Percentiles rank a stretch among this genome's conserved stretches.
Evolutionary conservation across 1,139 yeast species (phyloP).

Genomic region (Yamadazyma songkhlaensis): DNA sequence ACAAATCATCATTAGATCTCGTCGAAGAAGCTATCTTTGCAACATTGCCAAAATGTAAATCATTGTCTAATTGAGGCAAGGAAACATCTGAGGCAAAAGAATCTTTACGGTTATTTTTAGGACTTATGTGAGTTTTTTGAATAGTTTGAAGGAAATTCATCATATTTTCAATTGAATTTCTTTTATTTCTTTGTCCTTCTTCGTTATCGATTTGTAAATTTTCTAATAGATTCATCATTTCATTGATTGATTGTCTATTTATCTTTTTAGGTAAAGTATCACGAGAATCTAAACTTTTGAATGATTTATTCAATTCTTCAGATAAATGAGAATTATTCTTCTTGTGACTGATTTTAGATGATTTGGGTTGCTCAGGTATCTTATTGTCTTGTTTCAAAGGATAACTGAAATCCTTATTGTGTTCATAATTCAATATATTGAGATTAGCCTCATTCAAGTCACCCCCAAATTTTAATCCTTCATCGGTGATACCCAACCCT

Average conservation of each 20-base stretch:
- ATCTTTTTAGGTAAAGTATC: slow-evolving; percentile 6
- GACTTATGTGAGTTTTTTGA: slow-evolving; percentile 9
- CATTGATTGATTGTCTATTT: slow-evolving; percentile 23
- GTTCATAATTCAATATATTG: not conserved
- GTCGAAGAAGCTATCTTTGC: not conserved
- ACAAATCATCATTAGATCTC: not conserved
- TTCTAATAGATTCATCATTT: slow-evolving; percentile 25
- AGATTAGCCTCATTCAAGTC: slow-evolving; percentile 5
- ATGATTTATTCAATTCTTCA: not conserved
- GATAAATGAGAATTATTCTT: too few species aligned
- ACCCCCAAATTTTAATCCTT: slow-evolving; percentile 2
- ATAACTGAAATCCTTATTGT: too few species aligned
- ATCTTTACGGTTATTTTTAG: not conserved
- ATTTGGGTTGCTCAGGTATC: too few species aligned
- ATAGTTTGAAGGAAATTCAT: slow-evolving; percentile 16
- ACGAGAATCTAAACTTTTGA: not conserved
- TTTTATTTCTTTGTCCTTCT: slow-evolving; percentile 11
- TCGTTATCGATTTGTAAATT: slow-evolving; percentile 15
- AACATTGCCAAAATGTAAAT: not conserved
- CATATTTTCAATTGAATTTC: slow-evolving; percentile 18
- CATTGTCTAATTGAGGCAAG: not conserved
- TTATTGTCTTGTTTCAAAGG: not conserved
- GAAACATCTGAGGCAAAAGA: not conserved
- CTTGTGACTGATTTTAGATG: too few species aligned
- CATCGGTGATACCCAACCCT: not conserved